Base-by-base conservation (phyloP, 768 basidiomycete species). In the Kwoniella botswanensis region DNA sequence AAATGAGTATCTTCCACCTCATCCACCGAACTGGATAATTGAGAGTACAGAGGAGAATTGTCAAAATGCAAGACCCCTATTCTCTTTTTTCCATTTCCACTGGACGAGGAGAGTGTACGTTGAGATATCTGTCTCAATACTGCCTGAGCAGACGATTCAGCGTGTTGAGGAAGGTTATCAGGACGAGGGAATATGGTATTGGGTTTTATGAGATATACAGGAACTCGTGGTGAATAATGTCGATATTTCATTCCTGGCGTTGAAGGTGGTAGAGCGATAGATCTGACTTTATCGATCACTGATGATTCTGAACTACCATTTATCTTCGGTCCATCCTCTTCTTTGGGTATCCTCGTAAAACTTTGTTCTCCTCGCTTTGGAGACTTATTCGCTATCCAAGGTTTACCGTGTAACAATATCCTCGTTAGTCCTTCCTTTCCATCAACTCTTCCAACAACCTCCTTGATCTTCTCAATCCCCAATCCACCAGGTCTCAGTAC, bases 211-310 rank as follows among this genome's bases (percentile, higher is more conserved):
- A 98, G 87, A 22, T 88, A 88, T 41, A 98, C 92, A 2, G 94
- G 93, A 4, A 94, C 90, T 1, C 90, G 86, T 2, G 97, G 97
- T 24, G 95, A 92, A 82, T 99, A 99, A 84, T 99, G 97, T 62
- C 91, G 89, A 83, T 99, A 99, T 85, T 99, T 99, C 95, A 98
- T 97, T 42, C 97, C 97, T 2, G 97, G 97, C 0, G 97, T 98
- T 9, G 93, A 94, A 10, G 97, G 97, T 0, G 90, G 61, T 41
- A 70, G 24, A 15, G 50, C 44, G 29, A 53, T 35, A 29, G 57
- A 22, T 50, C 61, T 65, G 3, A 43, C 21, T n/a, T 68, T 65
- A 24, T 13, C 13, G 11, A 50, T 50, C 21, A 29, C 10, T 57
- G 41, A 13, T 17, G 26, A 26, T 15, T 58, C 41, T 18, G 55